Evolutionary conservation across 2,329 filamentous ascomycete species (phyloP).

Genomic region (Penicillium decumbens): DNA sequence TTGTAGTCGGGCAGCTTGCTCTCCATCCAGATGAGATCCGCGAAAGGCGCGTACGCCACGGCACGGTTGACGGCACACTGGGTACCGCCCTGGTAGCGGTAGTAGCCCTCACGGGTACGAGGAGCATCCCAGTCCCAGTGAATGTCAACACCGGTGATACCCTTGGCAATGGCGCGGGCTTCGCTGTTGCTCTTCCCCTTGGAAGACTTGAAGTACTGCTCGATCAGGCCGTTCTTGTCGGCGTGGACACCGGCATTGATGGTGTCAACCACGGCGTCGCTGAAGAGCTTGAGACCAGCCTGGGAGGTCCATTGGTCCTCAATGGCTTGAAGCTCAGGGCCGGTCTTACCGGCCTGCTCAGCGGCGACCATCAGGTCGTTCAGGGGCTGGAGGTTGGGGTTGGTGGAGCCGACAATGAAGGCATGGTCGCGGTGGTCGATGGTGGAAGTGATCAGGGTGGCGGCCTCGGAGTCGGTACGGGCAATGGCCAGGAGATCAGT

Average conservation of each 20-base stretch:
- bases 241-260: conserved; percentile 63
- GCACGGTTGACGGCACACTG: conserved; percentile 88
- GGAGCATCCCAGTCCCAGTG: conserved; percentile 95
- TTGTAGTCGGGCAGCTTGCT: conserved; percentile 87
- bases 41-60: conserved; percentile 85
- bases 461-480: conserved; percentile 94
- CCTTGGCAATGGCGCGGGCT: conserved; percentile 71
- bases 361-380: conserved; percentile 87
- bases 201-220: conserved; percentile 61
- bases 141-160: conserved; percentile 72
- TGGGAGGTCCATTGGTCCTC: conserved; percentile 82
- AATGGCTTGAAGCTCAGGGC: conserved; percentile 77
- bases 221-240: conserved; percentile 65
- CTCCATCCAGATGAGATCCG: conserved; percentile 99
- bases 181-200: conserved; percentile 85
- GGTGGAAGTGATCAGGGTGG: conserved; percentile 91
- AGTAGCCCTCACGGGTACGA: conserved; percentile 90
- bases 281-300: conserved; percentile 80
- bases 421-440: conserved; percentile 93
- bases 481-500: conserved; percentile 85
- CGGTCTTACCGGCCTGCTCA: conserved; percentile 74
- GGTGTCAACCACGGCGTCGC: conserved; percentile 78
- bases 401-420: conserved; percentile 88
- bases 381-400: conserved; percentile 75
- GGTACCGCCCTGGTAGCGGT: conserved; percentile 85